Percentiles rank a stretch among this genome's conserved stretches.
Conservation (phyloP, 352 stramenopile species). For the Globisporangium megalacanthum region DNA sequence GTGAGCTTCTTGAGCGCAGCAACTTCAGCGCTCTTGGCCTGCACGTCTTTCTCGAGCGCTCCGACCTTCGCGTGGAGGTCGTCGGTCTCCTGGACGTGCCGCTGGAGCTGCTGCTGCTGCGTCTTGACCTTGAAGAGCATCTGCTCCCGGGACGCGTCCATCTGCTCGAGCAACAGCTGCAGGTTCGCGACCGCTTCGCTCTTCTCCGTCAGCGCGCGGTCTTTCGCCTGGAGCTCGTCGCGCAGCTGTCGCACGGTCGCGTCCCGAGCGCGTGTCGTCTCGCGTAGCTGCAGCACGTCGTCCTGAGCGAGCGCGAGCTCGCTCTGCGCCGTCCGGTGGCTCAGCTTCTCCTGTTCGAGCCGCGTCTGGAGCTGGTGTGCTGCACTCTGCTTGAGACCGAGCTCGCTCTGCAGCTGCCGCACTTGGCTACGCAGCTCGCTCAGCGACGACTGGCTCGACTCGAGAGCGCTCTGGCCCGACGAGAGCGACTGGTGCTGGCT, state of each 20-base stretch:
- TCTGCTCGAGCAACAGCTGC: slow-evolving; percentile 72
- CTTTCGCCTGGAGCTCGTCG: slow-evolving; percentile 47
- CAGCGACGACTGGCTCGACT: slow-evolving; percentile 48
- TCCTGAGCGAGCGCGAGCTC: slow-evolving; percentile 53
- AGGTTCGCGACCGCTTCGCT: slow-evolving; percentile 59
- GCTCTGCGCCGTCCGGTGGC: slow-evolving; percentile 49
- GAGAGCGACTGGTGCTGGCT: slow-evolving; percentile 56
- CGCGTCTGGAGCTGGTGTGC: slow-evolving; percentile 53
- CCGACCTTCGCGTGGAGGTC: slow-evolving; percentile 45
- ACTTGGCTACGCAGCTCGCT: slow-evolving; percentile 57
- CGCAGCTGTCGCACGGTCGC: slow-evolving; percentile 54
- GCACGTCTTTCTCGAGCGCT: slow-evolving; percentile 37
- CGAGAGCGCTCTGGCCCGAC: slow-evolving; percentile 33
- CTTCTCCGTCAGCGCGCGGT: slow-evolving; percentile 58
- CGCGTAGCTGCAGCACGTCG: slow-evolving; percentile 49
- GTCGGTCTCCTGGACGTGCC: slow-evolving; percentile 44
- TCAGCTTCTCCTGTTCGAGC: slow-evolving; percentile 61
- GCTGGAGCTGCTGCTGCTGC: slow-evolving; percentile 58
- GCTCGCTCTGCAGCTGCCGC: slow-evolving; percentile 54
- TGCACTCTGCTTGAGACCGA: slow-evolving; percentile 45
- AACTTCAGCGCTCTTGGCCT: slow-evolving; percentile 40
- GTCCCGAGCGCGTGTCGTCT: slow-evolving; percentile 44
- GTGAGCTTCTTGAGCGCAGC: slow-evolving; percentile 63
- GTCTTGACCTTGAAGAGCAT: slow-evolving; percentile 76
- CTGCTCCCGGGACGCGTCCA: slow-evolving; percentile 79